Evolutionary conservation across 2,329 filamentous ascomycete species (phyloP).

Genomic region (Fusarium solani-melongenae): DNA sequence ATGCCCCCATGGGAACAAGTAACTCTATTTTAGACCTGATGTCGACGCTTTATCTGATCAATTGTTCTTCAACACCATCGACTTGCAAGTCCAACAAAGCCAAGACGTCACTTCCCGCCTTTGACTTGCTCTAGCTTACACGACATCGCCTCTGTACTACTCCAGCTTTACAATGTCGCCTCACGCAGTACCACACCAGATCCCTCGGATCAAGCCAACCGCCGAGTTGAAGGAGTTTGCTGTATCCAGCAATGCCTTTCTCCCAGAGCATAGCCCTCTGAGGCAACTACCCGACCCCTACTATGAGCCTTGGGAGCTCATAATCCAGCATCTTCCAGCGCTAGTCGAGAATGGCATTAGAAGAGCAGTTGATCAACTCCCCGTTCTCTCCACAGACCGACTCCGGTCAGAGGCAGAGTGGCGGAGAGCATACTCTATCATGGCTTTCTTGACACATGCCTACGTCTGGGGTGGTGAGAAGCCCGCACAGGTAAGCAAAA

Average conservation of each 20-base stretch:
- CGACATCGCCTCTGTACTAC: background rate
- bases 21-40: slow-evolving; percentile 12
- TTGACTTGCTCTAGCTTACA: background rate
- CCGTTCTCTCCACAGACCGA: slow-evolving; percentile 73
- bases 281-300: slow-evolving; percentile 74
- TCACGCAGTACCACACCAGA: slow-evolving; percentile 49
- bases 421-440: slow-evolving; percentile 81
- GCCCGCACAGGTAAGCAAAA: slow-evolving; percentile 72
- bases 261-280: slow-evolving; percentile 77
- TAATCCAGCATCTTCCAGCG: slow-evolving; percentile 74
- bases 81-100: background rate
- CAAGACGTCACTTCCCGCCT: background rate
- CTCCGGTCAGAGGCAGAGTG: slow-evolving; percentile 77
- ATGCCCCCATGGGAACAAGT: background rate
- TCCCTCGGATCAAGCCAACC: slow-evolving; percentile 26
- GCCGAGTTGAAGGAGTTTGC: slow-evolving; percentile 50
- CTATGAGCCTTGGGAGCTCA: slow-evolving; percentile 82
- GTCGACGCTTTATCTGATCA: background rate
- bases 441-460: slow-evolving; percentile 83
- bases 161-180: slow-evolving; percentile 52
- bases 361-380: slow-evolving; percentile 71
- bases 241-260: slow-evolving; percentile 74
- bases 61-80: background rate
- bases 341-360: slow-evolving; percentile 75
- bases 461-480: slow-evolving; percentile 90